These are phyloP conservation scores for Myriosclerotinia scirpicola DNA, from an alignment of 2,329 filamentous ascomycete species.

Conservation along the genomic window DNA sequence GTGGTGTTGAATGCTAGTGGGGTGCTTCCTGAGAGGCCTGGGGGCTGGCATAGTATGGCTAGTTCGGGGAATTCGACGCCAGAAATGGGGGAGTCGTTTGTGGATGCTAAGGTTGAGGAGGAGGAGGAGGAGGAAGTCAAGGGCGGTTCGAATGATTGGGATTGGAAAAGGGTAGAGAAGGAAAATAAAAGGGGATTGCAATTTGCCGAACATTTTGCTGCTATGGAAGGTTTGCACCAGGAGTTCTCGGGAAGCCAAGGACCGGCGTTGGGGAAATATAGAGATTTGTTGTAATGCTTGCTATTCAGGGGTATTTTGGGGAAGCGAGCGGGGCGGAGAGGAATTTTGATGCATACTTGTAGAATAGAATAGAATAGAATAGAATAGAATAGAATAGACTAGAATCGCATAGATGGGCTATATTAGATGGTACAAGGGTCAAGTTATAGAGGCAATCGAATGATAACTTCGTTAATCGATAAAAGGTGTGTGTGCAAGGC, in stretches of 20 bases:
- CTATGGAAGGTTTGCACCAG: constrained; percentile 53
- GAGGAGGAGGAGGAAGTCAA: constrained; percentile 16
- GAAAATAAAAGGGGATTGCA: constrained; percentile 56
- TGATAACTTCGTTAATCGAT: background rate
- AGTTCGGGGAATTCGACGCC: constrained; percentile 35
- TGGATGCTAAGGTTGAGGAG: constrained; percentile 16
- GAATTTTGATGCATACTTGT: background rate
- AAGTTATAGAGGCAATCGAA: background rate
- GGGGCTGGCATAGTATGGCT: constrained; percentile 55
- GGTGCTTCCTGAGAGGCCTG: constrained; percentile 72
- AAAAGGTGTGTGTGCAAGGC: background rate
- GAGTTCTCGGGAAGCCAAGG: constrained; percentile 39
- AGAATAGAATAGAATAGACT: background rate
- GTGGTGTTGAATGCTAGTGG: constrained; percentile 69
- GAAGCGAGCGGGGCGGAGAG: background rate
- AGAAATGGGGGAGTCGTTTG: constrained; percentile 22
- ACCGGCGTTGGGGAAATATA: constrained; percentile 40
- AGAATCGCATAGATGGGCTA: background rate
- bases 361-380: background rate
- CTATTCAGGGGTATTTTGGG: background rate
- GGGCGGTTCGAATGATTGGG: constrained; percentile 45
- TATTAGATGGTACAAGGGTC: background rate
- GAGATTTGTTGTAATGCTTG: constrained; percentile 34
- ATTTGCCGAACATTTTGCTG: constrained; percentile 56
- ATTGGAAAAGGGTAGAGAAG: constrained; percentile 58